A percentile compares a stretch with the other conserved stretches of the same genome.
These are phyloP conservation scores for Colletotrichum tropicale DNA, from an alignment of 2,329 filamentous ascomycete species.

Conservation along the genomic window DNA sequence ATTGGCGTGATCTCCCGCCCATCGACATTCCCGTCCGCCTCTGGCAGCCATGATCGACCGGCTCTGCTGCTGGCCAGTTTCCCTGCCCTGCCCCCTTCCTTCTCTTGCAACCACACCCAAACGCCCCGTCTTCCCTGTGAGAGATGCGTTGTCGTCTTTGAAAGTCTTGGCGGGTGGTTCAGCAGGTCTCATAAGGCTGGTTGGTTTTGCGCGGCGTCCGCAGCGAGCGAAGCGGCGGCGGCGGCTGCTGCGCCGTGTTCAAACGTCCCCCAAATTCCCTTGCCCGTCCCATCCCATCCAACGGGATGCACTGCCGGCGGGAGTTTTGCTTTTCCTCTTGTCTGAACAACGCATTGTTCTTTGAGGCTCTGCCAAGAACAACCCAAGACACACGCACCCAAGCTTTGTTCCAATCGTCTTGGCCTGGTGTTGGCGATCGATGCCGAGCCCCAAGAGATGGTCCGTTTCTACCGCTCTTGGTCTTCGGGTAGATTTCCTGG, in stretches of 20 bases:
- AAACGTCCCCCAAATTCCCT: background rate
- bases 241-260: background rate
- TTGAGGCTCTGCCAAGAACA: background rate
- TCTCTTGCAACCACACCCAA: background rate
- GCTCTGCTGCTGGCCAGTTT: background rate
- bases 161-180: background rate
- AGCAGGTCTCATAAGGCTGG: background rate
- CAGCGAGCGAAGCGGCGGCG: background rate
- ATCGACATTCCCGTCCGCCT: background rate
- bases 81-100: background rate
- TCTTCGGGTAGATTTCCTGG: background rate
- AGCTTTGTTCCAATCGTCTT: background rate
- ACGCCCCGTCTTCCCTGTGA: background rate
- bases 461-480: background rate
- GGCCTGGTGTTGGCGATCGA: background rate
- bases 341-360: background rate
- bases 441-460: background rate
- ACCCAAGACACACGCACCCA: background rate
- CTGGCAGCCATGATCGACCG: background rate
- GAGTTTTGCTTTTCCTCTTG: background rate
- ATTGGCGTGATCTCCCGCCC: background rate
- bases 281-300: background rate
- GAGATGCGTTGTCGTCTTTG: background rate
- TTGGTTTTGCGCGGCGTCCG: background rate
- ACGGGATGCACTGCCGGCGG: background rate